Base-by-base conservation (phyloP, 1,139 yeast species). In the Suhomyces coccinellae region DNA sequence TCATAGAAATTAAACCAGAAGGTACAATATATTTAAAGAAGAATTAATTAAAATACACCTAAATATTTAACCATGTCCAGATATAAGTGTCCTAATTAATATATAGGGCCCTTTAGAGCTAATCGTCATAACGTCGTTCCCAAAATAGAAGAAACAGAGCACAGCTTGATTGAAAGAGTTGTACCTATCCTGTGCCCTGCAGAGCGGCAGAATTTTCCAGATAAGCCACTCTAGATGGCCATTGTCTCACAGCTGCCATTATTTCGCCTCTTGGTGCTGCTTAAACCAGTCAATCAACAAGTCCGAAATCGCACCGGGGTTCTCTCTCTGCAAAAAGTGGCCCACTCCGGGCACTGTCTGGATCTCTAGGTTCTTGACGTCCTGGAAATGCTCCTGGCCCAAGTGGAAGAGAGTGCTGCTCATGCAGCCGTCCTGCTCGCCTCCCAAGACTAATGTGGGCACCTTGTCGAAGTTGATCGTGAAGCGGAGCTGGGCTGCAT, bases 291-390 rank as follows among this genome's bases (percentile, higher is more conserved):
- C 66, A 30, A 55, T 46, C 9, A 66, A 56, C 26, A 59, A 45
- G 28, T 56, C 56, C 1, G 65, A 67, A 3, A 71, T 69, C 38
- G 52, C 52, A 10, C 43, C 53, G 0, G 78, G 77, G 29, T 65
- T 64, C 48, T 73, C 78, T 38, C 76, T 56, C 33, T 73, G 78
- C 50, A 73, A 57, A 51, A 73, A 73, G 51, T 73, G 79, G 2
- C 79, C 78, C 32, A 62, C 59, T 6, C 60, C 57, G 4, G 61
- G 56, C 26, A 73, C 37, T 4, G 67, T 46, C 45, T 66, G 61
- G n/a, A 71, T 68, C 38, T 60, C 56, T 7, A 62, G 69, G 22
- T 63, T 59, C 11, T 56, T 49, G 4, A 38, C 45, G 13, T 50
- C 40, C 9, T 52, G 54, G 44, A 66, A 62, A 35, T 62, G 54